Evolutionary conservation across 2,329 filamentous ascomycete species (phyloP).

Genomic region (Aquanectria penicillioides): DNA sequence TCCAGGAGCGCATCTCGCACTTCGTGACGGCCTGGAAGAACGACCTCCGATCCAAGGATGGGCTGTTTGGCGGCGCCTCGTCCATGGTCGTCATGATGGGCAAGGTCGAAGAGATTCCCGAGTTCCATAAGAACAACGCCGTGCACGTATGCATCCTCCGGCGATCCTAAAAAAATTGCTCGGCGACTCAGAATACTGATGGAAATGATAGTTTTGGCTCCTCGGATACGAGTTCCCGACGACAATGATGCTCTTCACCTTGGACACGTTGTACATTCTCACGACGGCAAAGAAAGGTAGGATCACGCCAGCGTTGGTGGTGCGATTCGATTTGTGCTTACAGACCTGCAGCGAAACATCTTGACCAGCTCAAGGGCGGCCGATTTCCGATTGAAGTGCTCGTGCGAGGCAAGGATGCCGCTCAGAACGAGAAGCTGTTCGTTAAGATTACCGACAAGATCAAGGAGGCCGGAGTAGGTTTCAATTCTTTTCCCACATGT

Average conservation of each 20-base stretch:
- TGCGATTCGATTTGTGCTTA: conserved; percentile 44
- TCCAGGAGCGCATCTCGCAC: conserved; percentile 91
- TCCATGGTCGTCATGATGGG: conserved; percentile 93
- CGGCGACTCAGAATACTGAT: conserved; percentile 28
- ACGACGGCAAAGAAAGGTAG: conserved; percentile 97
- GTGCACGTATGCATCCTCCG: conserved; percentile 76
- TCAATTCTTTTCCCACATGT: conserved; percentile 10
- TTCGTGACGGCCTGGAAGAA: conserved; percentile 95
- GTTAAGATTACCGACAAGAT: conserved; percentile 85
- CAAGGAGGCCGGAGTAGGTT: conserved; percentile 83
- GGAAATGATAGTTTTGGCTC: conserved; percentile 83
- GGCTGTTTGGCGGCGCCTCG: conserved; percentile 84
- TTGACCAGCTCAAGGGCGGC: conserved; percentile 90
- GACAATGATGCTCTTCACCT: conserved; percentile 91
- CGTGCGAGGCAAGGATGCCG: conserved; percentile 89
- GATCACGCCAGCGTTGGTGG: not conserved
- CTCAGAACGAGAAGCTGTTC: conserved; percentile 92
- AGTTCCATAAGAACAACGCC: conserved; percentile 95
- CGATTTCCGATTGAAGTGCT: conserved; percentile 93
- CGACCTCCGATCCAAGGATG: conserved; percentile 89
- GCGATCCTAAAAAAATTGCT: not conserved
- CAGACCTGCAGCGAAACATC: conserved; percentile 77
- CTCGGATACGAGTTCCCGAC: conserved; percentile 98
- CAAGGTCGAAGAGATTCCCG: conserved; percentile 88
- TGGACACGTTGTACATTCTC: conserved; percentile 88